phyloP scores from a whole-genome alignment of 495 filamentous ascomycete genomes.

The Talaromyces trachyspermus region DNA sequence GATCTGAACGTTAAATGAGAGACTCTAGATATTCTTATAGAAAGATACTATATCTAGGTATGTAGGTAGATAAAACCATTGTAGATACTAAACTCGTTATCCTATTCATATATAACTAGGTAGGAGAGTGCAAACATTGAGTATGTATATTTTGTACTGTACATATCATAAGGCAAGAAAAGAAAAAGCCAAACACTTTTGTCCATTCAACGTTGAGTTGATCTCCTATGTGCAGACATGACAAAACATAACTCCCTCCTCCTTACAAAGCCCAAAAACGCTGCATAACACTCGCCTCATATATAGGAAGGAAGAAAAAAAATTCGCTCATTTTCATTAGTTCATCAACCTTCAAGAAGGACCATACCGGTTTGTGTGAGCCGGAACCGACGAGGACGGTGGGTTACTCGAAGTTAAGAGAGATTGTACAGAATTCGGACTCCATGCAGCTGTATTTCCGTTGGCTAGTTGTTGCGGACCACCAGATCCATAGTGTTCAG shows the following conservation, averaged over 20 bases:
- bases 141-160: too few species aligned
- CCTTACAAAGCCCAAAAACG: too few species aligned
- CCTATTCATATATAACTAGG: too few species aligned
- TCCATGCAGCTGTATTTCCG: slow-evolving; percentile 3
- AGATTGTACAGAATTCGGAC: slow-evolving; percentile 7
- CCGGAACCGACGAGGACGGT: background rate
- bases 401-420: slow-evolving; percentile 4
- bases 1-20: slow-evolving; percentile 89
- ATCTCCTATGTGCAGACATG: too few species aligned
- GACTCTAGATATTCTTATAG: slow-evolving; percentile 28
- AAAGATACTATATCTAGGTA: background rate
- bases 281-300: too few species aligned
- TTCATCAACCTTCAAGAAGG: background rate
- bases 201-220: too few species aligned
- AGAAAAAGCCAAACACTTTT: too few species aligned
- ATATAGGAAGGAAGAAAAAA: too few species aligned
- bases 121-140: too few species aligned
- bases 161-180: too few species aligned
- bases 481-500: background rate
- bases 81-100: too few species aligned
- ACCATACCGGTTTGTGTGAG: slow-evolving; percentile 1
- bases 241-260: too few species aligned
- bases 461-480: slow-evolving; percentile 3
- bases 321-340: slow-evolving; percentile 2
- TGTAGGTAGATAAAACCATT: background rate